phyloP scores from a whole-genome alignment of 192 early-diverging fungal species.

The Mortierella claussenii region DNA sequence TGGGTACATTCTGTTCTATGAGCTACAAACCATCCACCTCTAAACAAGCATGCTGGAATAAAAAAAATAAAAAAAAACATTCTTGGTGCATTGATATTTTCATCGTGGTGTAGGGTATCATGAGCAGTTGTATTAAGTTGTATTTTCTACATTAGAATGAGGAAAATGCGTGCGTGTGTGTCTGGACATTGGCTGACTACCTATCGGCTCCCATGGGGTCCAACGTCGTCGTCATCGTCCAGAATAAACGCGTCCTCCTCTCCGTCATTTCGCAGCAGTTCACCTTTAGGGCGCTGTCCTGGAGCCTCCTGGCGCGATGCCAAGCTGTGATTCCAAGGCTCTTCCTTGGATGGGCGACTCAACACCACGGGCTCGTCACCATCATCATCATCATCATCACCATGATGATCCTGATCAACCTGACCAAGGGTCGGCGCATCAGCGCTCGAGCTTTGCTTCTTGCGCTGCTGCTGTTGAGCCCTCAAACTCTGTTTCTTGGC shows the following conservation, averaged over 20 bases:
- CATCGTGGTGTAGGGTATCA: too few relatives aligned
- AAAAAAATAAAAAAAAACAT: background rate
- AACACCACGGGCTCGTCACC: background rate
- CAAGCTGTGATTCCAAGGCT: constrained; percentile 28
- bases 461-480: background rate
- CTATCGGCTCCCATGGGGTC: background rate
- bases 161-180: background rate
- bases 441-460: background rate
- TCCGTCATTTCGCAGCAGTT: constrained; percentile 6
- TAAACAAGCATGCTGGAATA: background rate
- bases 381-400: background rate
- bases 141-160: constrained; percentile 3
- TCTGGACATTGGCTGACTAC: background rate
- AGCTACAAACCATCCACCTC: constrained; percentile 56
- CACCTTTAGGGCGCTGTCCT: background rate
- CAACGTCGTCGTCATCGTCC: constrained; percentile 24
- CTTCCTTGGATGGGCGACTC: background rate
- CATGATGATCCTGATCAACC: background rate
- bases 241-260: constrained; percentile 27
- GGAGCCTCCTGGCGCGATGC: background rate
- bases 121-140: too few relatives aligned
- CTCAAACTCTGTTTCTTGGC: constrained; percentile 1
- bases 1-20: constrained; percentile 76
- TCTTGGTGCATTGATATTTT: background rate
- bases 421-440: background rate